phyloP scores from a whole-genome alignment of 495 filamentous ascomycete genomes.

The Aspergillus sclerotioniger region DNA sequence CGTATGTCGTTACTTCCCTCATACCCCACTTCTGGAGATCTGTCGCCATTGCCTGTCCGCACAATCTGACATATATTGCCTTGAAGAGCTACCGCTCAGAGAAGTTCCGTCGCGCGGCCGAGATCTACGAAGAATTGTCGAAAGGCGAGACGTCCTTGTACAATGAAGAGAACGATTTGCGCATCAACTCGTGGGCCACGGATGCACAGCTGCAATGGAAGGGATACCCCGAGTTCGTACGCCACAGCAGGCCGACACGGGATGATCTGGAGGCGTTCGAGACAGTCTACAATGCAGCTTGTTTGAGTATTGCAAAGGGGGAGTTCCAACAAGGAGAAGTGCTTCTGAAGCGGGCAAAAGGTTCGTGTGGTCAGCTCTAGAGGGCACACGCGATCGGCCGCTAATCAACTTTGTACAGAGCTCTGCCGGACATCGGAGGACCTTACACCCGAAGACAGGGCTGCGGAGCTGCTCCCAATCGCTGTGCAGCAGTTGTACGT shows the following conservation, averaged over 20 bases:
- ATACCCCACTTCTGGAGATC: neutral
- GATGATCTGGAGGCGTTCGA: constrained; percentile 91
- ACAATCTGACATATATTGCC: constrained; percentile 8
- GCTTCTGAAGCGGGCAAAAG: constrained; percentile 76
- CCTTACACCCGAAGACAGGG: constrained; percentile 77
- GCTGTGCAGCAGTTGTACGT: constrained; percentile 84
- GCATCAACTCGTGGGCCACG: constrained; percentile 77
- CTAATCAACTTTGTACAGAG: constrained; percentile 44
- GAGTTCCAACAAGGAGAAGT: constrained; percentile 73
- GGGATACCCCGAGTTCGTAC: constrained; percentile 53
- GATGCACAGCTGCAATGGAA: constrained; percentile 88
- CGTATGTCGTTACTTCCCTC: constrained; percentile 39
- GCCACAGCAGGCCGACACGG: constrained; percentile 56
- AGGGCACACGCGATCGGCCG: constrained; percentile 4
- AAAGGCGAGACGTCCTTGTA: constrained; percentile 43
- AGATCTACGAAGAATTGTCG: constrained; percentile 64
- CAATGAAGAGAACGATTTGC: constrained; percentile 80
- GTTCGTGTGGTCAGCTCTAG: constrained; percentile 34
- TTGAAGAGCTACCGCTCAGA: constrained; percentile 75
- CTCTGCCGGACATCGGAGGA: constrained; percentile 84
- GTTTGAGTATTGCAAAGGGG: constrained; percentile 75
- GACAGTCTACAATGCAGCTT: constrained; percentile 90
- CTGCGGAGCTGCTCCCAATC: constrained; percentile 80
- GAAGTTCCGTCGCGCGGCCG: constrained; percentile 69
- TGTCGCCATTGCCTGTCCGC: neutral